These are phyloP conservation scores for Elasticomyces elasticus DNA, from an alignment of 495 filamentous ascomycete species.

Conservation along the genomic window DNA sequence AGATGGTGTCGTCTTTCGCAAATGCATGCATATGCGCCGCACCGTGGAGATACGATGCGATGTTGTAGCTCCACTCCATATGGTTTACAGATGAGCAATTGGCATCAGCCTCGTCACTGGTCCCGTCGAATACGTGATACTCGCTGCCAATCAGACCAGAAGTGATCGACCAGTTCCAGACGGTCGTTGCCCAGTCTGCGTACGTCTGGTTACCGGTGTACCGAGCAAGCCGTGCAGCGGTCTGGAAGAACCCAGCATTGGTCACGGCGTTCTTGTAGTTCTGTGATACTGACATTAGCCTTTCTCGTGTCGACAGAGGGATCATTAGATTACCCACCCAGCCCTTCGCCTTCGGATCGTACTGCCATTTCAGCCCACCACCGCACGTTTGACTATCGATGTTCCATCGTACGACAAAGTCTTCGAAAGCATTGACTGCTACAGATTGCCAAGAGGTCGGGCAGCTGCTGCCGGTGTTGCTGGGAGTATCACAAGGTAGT, in stretches of 20 bases:
- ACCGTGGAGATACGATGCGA: conserved; percentile 54
- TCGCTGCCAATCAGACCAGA: conserved; percentile 53
- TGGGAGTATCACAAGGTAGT: neutral
- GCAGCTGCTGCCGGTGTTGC: neutral
- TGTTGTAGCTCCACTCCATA: conserved; percentile 54
- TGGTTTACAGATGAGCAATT: conserved; percentile 29
- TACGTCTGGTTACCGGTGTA: conserved; percentile 76
- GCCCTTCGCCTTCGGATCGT: conserved; percentile 67
- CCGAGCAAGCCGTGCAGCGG: conserved; percentile 62
- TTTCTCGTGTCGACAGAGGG: too few species aligned
- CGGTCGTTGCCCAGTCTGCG: conserved; percentile 61
- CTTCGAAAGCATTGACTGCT: conserved; percentile 3
- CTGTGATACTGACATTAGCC: too few species aligned
- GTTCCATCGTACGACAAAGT: conserved; percentile 33
- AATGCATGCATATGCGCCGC: conserved; percentile 56
- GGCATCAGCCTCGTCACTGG: neutral
- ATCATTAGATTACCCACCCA: too few species aligned
- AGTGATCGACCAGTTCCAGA: conserved; percentile 58
- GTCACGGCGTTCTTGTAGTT: conserved; percentile 79
- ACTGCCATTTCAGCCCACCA: conserved; percentile 61
- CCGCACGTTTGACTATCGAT: conserved; percentile 21
- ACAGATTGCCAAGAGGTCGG: conserved; percentile 1
- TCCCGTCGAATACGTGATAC: neutral
- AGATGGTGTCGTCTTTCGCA: conserved; percentile 8
- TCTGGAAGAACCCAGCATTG: conserved; percentile 71